Base-by-base conservation (phyloP, 225 moss, liverwort and hornwort genomes). In the Thuidium tamariscinum region DNA sequence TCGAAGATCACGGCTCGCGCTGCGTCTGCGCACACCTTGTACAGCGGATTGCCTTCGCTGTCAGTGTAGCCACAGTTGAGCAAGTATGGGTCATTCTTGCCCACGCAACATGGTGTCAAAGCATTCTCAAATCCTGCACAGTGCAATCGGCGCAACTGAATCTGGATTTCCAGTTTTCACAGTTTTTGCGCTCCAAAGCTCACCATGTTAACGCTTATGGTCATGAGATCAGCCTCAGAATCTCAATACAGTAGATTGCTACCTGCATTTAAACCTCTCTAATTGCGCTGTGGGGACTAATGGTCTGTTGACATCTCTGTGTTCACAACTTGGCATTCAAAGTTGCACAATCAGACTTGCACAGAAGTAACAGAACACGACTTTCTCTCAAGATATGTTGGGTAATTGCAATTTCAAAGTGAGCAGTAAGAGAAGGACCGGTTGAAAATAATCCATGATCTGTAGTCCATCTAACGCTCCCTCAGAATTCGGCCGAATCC, bases 1-100 rank as follows among this genome's bases (percentile, higher is more conserved):
- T 93, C 93, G 20, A 93, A 93, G 9, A 93, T 85, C 36, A 93
- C 84, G 9, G 90, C 88, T 46, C 81, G 88, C 7, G 54, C 29
- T 7, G 44, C 64, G 81, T 93, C 26, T 12, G 66, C 8, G 83
- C 93, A 93, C 70, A 93, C 56, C 29, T 77, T 56, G 85, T 90
- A 93, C 3, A 93, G 54, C 2, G 88, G 77, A 20, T 80, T 65
- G 30, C 93, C 91, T 25, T 71, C 20, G 52, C 36, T 69, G 44
- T 93, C 90, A 12, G 3, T 61, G 19, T 7, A 0, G 37, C 90
- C 90, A 37, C 91, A 93, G 30, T 89, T 87, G 29, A 85, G 80
- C 52, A 82, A 74, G 9, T 32, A 2, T 0, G 82, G 30, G 41
- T 91, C 86, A 11, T 82, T 46, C 55, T 85, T 89, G 44, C 88